Evolutionary conservation across 768 basidiomycete genomes (phyloP).

Genomic region (Clathrus columnatus): DNA sequence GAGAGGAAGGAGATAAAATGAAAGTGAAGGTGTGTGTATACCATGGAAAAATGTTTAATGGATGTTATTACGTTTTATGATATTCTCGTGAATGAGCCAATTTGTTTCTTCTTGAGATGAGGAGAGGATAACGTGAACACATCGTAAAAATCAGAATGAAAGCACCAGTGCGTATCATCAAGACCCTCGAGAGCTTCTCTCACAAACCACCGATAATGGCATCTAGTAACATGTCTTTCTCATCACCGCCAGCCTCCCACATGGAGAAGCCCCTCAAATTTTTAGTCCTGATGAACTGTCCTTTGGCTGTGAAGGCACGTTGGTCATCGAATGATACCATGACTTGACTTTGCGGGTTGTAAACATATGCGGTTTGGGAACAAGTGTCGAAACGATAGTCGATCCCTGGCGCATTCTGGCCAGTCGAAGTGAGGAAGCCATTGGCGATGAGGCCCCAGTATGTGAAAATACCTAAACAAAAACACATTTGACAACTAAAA

Average conservation of each 20-base stretch:
- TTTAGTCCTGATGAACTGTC: conserved; percentile 42
- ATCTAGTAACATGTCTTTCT: conserved; percentile 49
- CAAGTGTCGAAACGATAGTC: conserved; percentile 51
- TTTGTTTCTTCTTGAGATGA: too few species aligned
- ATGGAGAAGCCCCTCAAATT: conserved; percentile 56
- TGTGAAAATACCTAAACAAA: background rate
- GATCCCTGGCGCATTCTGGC: conserved; percentile 4
- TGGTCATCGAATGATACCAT: conserved; percentile 62
- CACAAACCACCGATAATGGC: conserved; percentile 35
- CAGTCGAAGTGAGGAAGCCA: conserved; percentile 9
- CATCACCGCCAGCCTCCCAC: conserved; percentile 67
- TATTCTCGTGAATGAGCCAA: too few species aligned
- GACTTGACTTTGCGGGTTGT: conserved; percentile 41
- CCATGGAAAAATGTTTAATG: background rate
- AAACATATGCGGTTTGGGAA: conserved; percentile 64
- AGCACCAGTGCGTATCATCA: too few species aligned
- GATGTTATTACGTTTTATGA: too few species aligned
- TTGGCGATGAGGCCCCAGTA: conserved; percentile 9
- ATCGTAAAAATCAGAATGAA: too few species aligned
- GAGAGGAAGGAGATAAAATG: background rate
- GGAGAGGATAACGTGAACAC: too few species aligned
- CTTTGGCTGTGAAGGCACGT: conserved; percentile 36
- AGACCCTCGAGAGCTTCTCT: too few species aligned
- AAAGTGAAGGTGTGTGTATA: background rate
- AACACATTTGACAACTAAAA: background rate